Evolutionary conservation across 805 yeast genomes (phyloP).

Genomic region (Lipomyces yamadae): DNA sequence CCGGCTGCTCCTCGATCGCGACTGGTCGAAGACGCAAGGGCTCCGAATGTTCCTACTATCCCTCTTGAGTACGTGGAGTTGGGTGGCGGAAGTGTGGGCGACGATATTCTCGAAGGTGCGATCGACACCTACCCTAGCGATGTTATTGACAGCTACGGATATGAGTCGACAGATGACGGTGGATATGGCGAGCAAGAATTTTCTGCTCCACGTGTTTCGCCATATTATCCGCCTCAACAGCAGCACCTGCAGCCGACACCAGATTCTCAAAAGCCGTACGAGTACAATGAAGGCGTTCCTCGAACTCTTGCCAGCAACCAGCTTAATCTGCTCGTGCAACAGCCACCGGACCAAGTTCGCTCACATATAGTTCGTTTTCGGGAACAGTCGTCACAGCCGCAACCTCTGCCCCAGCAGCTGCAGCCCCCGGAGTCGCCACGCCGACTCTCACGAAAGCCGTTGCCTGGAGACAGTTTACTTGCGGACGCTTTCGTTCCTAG

Average conservation of each 20-base stretch:
- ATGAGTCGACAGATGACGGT: background rate
- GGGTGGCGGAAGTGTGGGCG: conserved; percentile 1
- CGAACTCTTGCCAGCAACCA: conserved; percentile 20
- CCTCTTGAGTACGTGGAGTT: conserved; percentile 11
- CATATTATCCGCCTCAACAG: background rate
- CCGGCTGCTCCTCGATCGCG: conserved; percentile 13
- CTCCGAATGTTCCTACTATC: background rate
- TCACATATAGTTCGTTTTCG: background rate
- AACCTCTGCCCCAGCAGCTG: conserved; percentile 9
- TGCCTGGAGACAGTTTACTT: conserved; percentile 7
- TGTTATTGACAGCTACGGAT: conserved; percentile 18
- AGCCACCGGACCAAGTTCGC: background rate
- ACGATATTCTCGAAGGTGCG: conserved; percentile 3
- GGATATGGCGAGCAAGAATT: conserved; percentile 1
- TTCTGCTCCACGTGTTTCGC: background rate
- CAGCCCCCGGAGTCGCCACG: conserved; percentile 9
- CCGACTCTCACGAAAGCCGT: conserved; percentile 11
- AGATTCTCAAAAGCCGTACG: conserved; percentile 6
- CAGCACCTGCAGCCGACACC: background rate
- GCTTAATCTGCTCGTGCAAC: conserved; percentile 3
- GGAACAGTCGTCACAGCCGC: background rate
- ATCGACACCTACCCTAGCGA: conserved; percentile 7
- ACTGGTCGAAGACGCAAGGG: background rate
- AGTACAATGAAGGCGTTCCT: conserved; percentile 6
- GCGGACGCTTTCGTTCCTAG: background rate